Conservation (phyloP, 1,284 basidiomycete genomes). For the Heterobasidion irregulare region DNA sequence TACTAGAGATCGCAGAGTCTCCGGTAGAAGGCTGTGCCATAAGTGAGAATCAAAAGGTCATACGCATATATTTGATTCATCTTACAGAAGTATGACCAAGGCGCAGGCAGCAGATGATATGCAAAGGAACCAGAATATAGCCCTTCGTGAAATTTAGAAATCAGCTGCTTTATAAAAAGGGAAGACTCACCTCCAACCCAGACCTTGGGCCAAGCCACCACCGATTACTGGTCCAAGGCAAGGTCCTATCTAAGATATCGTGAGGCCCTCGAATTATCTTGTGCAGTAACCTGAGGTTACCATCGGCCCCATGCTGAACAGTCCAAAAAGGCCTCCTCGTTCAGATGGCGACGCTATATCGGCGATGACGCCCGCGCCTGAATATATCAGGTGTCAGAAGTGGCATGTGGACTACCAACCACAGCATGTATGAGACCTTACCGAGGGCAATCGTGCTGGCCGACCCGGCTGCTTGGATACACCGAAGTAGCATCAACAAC, state of each 20-base stretch:
- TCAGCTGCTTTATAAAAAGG: background rate
- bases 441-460: constrained; percentile 35
- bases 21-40: constrained; percentile 32
- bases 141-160: constrained; percentile 25
- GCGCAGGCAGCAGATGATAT: constrained; percentile 50
- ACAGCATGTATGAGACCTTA: constrained; percentile 1
- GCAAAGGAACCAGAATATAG: constrained; percentile 76
- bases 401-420: background rate
- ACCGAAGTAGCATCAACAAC: constrained; percentile 38
- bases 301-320: constrained; percentile 28
- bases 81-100: constrained; percentile 47
- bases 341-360: constrained; percentile 29
- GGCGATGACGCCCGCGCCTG: constrained; percentile 30
- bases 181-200: constrained; percentile 57
- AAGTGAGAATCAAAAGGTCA: background rate
- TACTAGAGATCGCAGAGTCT: constrained; percentile 42
- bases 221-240: constrained; percentile 41
- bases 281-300: constrained; percentile 13
- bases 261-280: background rate
- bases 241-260: constrained; percentile 23
- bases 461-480: constrained; percentile 36
- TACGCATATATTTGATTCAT: constrained; percentile 6
- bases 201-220: constrained; percentile 43
- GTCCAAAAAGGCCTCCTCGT: constrained; percentile 30
- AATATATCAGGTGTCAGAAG: background rate